Conservation (phyloP, 176 grass and related monocot species). For the Zea luxurians region DNA sequence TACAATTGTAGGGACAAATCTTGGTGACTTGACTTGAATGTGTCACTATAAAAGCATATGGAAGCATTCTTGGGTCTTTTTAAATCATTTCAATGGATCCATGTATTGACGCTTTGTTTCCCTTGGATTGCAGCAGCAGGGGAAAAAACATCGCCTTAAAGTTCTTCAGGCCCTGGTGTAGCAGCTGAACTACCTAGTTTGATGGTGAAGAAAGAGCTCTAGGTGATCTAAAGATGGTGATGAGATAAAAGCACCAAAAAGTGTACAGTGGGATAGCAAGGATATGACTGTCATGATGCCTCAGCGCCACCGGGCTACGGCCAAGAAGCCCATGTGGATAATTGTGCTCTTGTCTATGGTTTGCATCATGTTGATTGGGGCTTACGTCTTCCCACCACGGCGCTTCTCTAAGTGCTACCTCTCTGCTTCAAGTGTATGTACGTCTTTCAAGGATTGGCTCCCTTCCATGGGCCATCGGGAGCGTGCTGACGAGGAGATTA, state of each 20-base stretch:
- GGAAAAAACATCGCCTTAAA: neutral
- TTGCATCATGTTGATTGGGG: conserved; percentile 63
- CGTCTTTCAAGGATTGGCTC: conserved; percentile 75
- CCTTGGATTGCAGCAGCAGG: conserved; percentile 33
- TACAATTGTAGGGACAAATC: conserved; percentile 4
- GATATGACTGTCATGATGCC: conserved; percentile 61
- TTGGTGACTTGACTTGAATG: conserved; percentile 6
- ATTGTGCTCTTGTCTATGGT: conserved; percentile 80
- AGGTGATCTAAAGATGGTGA: conserved; percentile 33
- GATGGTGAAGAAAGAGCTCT: conserved; percentile 36
- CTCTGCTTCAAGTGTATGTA: conserved; percentile 68
- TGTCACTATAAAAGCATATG: neutral
- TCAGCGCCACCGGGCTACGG: conserved; percentile 45
- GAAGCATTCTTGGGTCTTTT: neutral
- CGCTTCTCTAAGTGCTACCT: conserved; percentile 82
- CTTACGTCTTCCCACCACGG: conserved; percentile 71
- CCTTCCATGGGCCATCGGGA: conserved; percentile 53
- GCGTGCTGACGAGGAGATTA: conserved; percentile 76
- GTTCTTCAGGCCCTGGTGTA: neutral
- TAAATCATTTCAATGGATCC: neutral
- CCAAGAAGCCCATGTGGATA: conserved; percentile 90
- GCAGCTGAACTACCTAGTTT: neutral
- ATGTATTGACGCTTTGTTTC: conserved; percentile 16
- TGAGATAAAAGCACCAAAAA: conserved; percentile 50
- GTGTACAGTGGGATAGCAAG: conserved; percentile 47